Base-by-base conservation (phyloP, 2,329 filamentous ascomycete species). In the Trichoderma semiorbis region DNA sequence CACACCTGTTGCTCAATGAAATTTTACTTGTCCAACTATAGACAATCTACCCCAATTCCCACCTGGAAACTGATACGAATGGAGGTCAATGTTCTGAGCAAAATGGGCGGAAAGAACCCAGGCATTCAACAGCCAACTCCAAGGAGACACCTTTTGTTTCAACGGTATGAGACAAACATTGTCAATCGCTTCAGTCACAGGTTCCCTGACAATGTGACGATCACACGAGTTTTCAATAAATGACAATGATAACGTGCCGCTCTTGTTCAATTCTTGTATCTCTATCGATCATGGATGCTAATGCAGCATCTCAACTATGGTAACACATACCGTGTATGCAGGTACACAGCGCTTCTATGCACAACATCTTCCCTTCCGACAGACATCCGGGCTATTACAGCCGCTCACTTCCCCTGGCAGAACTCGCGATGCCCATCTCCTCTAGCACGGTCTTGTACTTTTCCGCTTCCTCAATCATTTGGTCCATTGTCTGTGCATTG, bases 391-490 rank as follows among this genome's bases (percentile, higher is more conserved):
- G 14, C 24, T 58, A 36, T 58, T 34, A 71, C 69, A 69, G 10
- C 30, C 55, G 55, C 67, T 69, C 67, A n/a, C 28, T 11, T 34
- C 28, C 39, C 30, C 32, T 69, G 24, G 16, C 30, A 57, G 67
- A 50, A 18, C 18, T 77, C 47, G 77, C 76, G 36, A 78, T 68
- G 0, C 79, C 81, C 82, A 86, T 84, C 74, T 83, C 80, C 73
- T 76, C 79, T 75, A 91, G 75, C 12, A 84, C 85, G 61, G 78
- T 78, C 71, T 87, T 88, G 77, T 95, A 89, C 84, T 87, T 84
- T 75, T 87, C 85, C 11, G 94, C 94, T 85, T 98, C 95, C 11
- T 85, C 85, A 74, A 86, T 84, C 95, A 98, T 98, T 78, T 93
- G 93, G 76, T 90, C 90, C 80, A 88, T 86, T 26, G 83, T 87